These are phyloP conservation scores for Lithohypha guttulata DNA, from an alignment of 2,329 filamentous ascomycete species.

Conservation along the genomic window DNA sequence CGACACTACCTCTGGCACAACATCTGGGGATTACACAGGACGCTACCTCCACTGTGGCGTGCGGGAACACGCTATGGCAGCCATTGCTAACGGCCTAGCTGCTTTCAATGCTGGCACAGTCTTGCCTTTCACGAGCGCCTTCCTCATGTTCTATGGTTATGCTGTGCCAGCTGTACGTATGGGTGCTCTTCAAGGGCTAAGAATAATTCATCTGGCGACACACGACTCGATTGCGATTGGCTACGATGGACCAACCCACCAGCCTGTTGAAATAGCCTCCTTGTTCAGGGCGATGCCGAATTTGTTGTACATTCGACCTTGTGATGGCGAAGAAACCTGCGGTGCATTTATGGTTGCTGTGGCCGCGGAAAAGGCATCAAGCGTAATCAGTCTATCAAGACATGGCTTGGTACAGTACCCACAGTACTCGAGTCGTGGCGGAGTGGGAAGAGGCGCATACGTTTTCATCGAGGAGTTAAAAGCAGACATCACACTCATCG, in stretches of 20 bases:
- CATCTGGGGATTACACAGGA: constrained; percentile 40
- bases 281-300: constrained; percentile 53
- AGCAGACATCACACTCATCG: constrained; percentile 36
- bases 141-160: constrained; percentile 50
- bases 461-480: constrained; percentile 28
- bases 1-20: constrained; percentile 24
- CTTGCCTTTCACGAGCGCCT: constrained; percentile 32
- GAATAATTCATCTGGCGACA: constrained; percentile 48
- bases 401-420: constrained; percentile 33
- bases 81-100: constrained; percentile 69
- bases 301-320: constrained; percentile 47
- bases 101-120: constrained; percentile 45
- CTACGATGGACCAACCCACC: constrained; percentile 51
- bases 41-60: constrained; percentile 49
- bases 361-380: constrained; percentile 25
- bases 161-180: constrained; percentile 48
- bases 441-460: constrained; percentile 32
- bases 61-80: constrained; percentile 54
- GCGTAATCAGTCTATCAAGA: constrained; percentile 32
- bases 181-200: constrained; percentile 45
- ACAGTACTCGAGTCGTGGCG: constrained; percentile 24
- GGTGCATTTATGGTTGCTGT: constrained; percentile 45
- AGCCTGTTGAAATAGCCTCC: constrained; percentile 45
- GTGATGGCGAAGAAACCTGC: constrained; percentile 45
- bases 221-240: constrained; percentile 51